Base-by-base conservation (phyloP, 306 rosid species). In the Malus asiatica region DNA sequence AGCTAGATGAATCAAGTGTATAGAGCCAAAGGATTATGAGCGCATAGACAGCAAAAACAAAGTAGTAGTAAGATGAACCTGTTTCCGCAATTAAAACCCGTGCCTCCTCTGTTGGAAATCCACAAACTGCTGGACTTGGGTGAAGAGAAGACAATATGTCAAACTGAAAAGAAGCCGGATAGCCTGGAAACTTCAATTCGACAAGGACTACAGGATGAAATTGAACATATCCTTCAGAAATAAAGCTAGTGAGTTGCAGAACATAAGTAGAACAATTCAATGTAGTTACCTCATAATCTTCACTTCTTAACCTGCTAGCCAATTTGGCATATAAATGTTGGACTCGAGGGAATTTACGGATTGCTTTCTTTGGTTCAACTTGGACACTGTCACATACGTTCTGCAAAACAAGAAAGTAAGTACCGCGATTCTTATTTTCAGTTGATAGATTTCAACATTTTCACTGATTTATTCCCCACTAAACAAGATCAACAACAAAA, bases 91-190 rank as follows among this genome's bases (percentile, higher is more conserved):
- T 95, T 63, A 95, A 77, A 76, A 74, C 77, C 5, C 87, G 90
- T 29, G 99, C 99, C 81, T 90, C 99, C 75, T 95, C 92, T 45
- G 91, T 92, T 71, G 99, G 99, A 84, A 81, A 95, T 73, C 99
- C 99, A 83, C 99, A 95, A 69, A 95, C 97, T 23, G 97, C 99
- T 52, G 99, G 99, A 84, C 83, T 92, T 68, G 99, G 99, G 83
- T 95, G 99, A 80, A 95, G 93, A 23, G 93, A 89, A n/a, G 93
- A 86, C 77, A 95, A 80, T 71, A 95, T 73, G 75, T 89, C 92
- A 88, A 83, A 92, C 97, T 95, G 84, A 66, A 69, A 59, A 40
- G 33, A 75, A 68, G 20, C 27, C 27, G 77, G 30, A 77, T 62
- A 71, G 32, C 51, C 23, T 71, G 57, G 19, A 64, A 64, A 32